Conservation (phyloP, 2,329 filamentous ascomycete species). For the Epichloe gansuensis region DNA sequence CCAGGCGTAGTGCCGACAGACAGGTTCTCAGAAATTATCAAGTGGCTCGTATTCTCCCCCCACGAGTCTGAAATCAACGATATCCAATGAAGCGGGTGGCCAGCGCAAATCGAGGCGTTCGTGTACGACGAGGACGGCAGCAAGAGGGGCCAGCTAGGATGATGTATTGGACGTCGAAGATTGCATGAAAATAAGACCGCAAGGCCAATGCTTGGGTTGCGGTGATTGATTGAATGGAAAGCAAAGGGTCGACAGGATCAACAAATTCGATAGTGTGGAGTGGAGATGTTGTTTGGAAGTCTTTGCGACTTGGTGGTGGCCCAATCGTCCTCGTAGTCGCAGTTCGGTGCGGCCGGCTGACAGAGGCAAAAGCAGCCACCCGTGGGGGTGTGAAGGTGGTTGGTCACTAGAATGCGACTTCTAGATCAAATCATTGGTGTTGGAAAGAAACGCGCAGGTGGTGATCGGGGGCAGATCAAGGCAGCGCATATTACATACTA, state of each 20-base stretch:
- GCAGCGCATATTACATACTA: background rate
- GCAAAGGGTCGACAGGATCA: slow-evolving; percentile 1
- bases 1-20: slow-evolving; percentile 14
- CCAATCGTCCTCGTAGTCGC: background rate
- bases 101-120: slow-evolving; percentile 10
- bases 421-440: background rate
- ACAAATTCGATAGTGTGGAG: background rate
- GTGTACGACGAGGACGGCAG: slow-evolving; percentile 13
- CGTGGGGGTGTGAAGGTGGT: slow-evolving; percentile 5
- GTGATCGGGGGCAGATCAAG: background rate
- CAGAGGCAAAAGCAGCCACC: slow-evolving; percentile 13
- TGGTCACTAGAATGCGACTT: background rate
- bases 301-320: background rate
- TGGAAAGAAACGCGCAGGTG: slow-evolving; percentile 2
- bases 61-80: slow-evolving; percentile 6
- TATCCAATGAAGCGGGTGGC: slow-evolving; percentile 15
- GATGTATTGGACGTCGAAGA: slow-evolving; percentile 5
- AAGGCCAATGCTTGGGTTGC: slow-evolving; percentile 2
- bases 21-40: background rate
- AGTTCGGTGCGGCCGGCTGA: background rate
- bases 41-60: slow-evolving; percentile 20
- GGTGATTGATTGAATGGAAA: background rate
- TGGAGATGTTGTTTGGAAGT: slow-evolving; percentile 4
- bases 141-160: slow-evolving; percentile 4
- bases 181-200: slow-evolving; percentile 3